These are phyloP conservation scores for Solanum pimpinellifolium DNA, from an alignment of 257 asterid species.

Conservation along the genomic window DNA sequence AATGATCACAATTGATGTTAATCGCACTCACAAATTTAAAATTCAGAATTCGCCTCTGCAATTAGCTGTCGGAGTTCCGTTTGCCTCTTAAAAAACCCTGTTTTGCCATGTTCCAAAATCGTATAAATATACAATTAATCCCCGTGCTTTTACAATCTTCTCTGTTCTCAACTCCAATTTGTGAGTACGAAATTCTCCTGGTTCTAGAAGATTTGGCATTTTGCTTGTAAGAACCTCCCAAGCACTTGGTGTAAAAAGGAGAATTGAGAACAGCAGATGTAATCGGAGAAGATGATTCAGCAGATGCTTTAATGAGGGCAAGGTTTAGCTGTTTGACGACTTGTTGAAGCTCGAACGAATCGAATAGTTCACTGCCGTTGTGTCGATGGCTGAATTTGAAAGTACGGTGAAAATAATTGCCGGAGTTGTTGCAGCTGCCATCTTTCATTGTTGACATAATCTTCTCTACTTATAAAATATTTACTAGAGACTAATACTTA, in stretches of 20 bases:
- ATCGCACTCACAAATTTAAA: neutral
- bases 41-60: neutral
- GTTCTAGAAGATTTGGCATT: constrained; percentile 18
- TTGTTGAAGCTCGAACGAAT: constrained; percentile 44
- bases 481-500: neutral
- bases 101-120: constrained; percentile 3
- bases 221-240: constrained; percentile 22
- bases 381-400: constrained; percentile 15
- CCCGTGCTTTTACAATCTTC: neutral
- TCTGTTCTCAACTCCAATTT: neutral
- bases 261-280: constrained; percentile 3
- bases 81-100: neutral
- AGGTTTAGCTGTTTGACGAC: constrained; percentile 46
- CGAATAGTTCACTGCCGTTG: constrained; percentile 49
- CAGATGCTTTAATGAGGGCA: constrained; percentile 30
- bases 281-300: constrained; percentile 8
- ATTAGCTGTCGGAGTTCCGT: neutral
- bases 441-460: neutral
- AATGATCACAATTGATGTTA: neutral
- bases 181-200: constrained; percentile 20
- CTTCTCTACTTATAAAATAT: no score
- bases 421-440: neutral
- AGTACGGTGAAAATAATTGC: constrained; percentile 14
- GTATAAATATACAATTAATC: neutral
- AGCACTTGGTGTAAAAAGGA: constrained; percentile 22